phyloP scores from a whole-genome alignment of 257 asterid species.

The Nicotiana knightiana region DNA sequence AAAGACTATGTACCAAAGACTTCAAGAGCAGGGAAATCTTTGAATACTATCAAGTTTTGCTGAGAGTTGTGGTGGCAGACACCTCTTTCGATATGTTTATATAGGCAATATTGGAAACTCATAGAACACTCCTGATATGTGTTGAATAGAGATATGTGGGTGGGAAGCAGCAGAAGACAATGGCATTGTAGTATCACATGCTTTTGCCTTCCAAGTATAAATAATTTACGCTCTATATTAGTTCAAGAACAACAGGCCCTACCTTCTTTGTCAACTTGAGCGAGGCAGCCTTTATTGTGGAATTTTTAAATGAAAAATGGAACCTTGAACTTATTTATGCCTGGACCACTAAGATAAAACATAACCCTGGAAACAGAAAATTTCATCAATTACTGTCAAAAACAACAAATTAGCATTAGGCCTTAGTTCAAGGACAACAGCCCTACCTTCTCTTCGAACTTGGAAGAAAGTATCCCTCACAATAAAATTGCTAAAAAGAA shows the following conservation, averaged over 20 bases:
- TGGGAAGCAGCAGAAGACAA: background rate
- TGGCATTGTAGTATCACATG: too few species aligned
- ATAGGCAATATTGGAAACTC: background rate
- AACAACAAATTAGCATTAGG: background rate
- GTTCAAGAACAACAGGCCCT: too few species aligned
- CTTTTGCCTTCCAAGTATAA: too few species aligned
- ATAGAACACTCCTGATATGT: background rate
- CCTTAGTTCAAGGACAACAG: background rate
- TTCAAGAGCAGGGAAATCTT: background rate
- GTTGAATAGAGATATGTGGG: background rate
- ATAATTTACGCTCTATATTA: too few species aligned
- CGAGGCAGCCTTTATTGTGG: background rate
- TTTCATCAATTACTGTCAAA: background rate
- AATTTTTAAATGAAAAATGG: background rate
- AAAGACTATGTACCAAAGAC: background rate
- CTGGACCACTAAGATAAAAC: background rate
- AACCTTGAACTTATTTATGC: background rate
- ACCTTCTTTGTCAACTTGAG: background rate
- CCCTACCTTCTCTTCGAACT: too few species aligned
- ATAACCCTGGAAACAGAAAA: background rate
- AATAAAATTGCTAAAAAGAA: too few species aligned
- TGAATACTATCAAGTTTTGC: too few species aligned
- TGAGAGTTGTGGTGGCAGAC: too few species aligned
- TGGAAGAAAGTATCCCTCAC: too few species aligned
- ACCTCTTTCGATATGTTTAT: background rate